Conservation (phyloP, 208 protist genomes). For the Trichomonas tenax region DNA sequence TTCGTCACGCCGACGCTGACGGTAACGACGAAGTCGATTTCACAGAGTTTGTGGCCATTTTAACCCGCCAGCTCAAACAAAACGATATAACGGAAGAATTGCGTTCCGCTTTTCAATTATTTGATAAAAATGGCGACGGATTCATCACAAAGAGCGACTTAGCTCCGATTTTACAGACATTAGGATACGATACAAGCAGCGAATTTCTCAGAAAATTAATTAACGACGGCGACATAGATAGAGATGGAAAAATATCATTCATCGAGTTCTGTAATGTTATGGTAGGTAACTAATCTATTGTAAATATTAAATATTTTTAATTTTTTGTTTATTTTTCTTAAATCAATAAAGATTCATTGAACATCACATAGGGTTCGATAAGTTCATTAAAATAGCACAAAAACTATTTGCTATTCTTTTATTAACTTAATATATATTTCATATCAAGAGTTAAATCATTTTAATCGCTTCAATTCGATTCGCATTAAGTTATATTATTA, state of each 20-base stretch:
- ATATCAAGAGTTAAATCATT: too few species aligned
- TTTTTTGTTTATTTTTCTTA: too few species aligned
- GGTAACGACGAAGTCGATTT: not conserved
- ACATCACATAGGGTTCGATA: too few species aligned
- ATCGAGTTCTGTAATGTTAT: not conserved
- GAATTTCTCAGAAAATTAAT: not conserved
- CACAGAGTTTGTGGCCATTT: not conserved
- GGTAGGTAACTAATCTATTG: not conserved
- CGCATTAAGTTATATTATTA: too few species aligned
- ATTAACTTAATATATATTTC: too few species aligned
- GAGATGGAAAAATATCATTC: not conserved
- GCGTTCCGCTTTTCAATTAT: slow-evolving; percentile 95
- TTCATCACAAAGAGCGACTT: slow-evolving; percentile 51
- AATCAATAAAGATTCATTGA: too few species aligned
- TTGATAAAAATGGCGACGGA: slow-evolving; percentile 84
- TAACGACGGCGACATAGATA: not conserved
- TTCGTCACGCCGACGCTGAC: not conserved
- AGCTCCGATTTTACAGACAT: not conserved
- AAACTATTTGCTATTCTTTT: too few species aligned
- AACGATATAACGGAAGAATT: slow-evolving; percentile 63
- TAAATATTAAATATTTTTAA: too few species aligned
- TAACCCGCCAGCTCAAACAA: not conserved
- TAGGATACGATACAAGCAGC: not conserved
- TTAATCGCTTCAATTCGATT: too few species aligned
- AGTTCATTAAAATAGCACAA: too few species aligned